Percentiles rank a stretch among this genome's conserved stretches.
Conservation (phyloP, 192 early-diverging fungal genomes). For the Coemansia sp. region DNA sequence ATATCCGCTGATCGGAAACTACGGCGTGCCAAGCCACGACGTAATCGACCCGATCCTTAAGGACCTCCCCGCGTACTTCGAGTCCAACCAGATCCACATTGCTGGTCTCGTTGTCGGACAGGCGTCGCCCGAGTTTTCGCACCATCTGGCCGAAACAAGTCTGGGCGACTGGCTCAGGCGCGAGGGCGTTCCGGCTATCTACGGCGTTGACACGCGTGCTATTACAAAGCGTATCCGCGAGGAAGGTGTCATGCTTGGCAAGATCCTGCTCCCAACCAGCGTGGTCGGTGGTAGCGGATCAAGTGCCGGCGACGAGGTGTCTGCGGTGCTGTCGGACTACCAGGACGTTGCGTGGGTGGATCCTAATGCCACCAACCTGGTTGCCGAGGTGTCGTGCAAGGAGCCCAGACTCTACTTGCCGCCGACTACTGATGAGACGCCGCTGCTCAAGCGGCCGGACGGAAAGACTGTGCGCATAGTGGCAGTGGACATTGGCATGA, state of each 20-base stretch:
- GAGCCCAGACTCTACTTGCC: conserved; percentile 74
- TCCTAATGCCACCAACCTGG: conserved; percentile 90
- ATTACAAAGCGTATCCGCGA: conserved; percentile 96
- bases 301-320: conserved; percentile 31
- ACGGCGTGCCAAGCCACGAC: conserved; percentile 91
- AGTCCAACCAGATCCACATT: conserved; percentile 92
- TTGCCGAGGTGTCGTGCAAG: conserved; percentile 93
- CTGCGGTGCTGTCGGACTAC: conserved; percentile 64
- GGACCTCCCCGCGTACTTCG: conserved; percentile 91
- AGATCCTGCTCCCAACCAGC: conserved; percentile 81
- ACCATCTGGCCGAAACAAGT: conserved; percentile 86
- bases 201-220: conserved; percentile 94
- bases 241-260: conserved; percentile 86
- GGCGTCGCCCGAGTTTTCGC: conserved; percentile 89
- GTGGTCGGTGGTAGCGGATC: conserved; percentile 50
- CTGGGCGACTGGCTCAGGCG: conserved; percentile 90
- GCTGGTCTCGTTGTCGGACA: conserved; percentile 90
- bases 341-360: conserved; percentile 89
- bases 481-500: conserved; percentile 98
- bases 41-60: conserved; percentile 81
- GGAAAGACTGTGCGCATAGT: conserved; percentile 79
- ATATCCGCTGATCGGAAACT: conserved; percentile 97
- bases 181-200: conserved; percentile 87
- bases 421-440: conserved; percentile 49
- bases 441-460: conserved; percentile 36